These are phyloP conservation scores for Borovskyia barvae DNA, from an alignment of 208 protist species.

Conservation along the genomic window DNA sequence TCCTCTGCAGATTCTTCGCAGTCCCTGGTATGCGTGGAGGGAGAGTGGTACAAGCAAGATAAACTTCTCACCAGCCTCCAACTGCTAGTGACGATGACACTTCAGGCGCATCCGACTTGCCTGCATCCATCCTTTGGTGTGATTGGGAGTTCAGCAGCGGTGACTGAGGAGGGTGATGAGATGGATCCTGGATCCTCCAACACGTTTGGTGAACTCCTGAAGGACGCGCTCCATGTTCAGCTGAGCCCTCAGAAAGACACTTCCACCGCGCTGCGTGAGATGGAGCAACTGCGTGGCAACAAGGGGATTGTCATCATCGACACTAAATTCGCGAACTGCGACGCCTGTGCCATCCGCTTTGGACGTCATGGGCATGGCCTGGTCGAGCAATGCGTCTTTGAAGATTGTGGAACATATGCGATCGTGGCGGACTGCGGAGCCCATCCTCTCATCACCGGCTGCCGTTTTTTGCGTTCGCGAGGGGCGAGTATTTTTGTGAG, in stretches of 20 bases:
- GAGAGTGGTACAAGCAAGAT: conserved; percentile 18
- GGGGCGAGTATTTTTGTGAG: conserved; percentile 59
- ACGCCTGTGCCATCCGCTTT: conserved; percentile 74
- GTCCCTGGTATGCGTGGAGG: conserved; percentile 13
- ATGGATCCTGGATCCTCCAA: conserved; percentile 15
- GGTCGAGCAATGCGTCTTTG: conserved; percentile 80
- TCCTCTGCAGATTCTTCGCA: not conserved
- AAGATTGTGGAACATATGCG: conserved; percentile 64
- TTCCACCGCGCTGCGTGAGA: conserved; percentile 13
- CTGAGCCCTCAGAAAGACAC: conserved; percentile 12
- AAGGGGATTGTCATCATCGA: conserved; percentile 68
- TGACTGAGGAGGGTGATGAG: conserved; percentile 1
- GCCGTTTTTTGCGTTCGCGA: conserved; percentile 62
- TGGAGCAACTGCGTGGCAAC: conserved; percentile 62
- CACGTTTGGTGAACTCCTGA: conserved; percentile 35
- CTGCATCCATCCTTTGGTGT: conserved; percentile 36
- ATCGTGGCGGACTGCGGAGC: conserved; percentile 72
- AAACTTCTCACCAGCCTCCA: conserved; percentile 7
- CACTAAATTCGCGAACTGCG: conserved; percentile 76
- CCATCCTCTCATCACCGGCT: conserved; percentile 81
- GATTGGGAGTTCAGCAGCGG: conserved; percentile 2
- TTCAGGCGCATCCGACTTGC: conserved; percentile 47
- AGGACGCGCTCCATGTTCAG: conserved; percentile 24
- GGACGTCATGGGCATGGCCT: conserved; percentile 67
- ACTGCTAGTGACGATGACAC: conserved; percentile 18